Percentiles rank a stretch among this genome's conserved stretches.
These are phyloP conservation scores for Sporothrix curviconia DNA, from an alignment of 2,329 filamentous ascomycete species.

Conservation along the genomic window DNA sequence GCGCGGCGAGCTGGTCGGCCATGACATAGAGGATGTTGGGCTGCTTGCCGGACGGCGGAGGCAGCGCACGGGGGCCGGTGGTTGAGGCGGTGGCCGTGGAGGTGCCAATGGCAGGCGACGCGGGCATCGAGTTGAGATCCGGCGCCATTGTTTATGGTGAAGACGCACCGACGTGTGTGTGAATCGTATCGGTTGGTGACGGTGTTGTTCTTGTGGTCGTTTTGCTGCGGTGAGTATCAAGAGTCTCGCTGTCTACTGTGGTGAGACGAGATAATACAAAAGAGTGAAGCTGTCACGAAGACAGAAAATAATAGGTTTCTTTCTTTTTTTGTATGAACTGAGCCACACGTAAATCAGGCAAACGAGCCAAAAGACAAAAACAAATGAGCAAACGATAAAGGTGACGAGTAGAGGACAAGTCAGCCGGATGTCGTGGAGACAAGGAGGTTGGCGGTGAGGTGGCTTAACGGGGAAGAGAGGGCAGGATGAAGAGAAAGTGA, in stretches of 20 bases:
- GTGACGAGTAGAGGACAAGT: neutral
- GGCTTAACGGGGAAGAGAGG: neutral
- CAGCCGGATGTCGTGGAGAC: neutral
- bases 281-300: constrained; percentile 15
- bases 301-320: constrained; percentile 12
- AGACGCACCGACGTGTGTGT: neutral
- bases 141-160: constrained; percentile 59
- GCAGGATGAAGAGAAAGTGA: neutral
- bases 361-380: neutral
- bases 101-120: constrained; percentile 36
- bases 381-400: neutral
- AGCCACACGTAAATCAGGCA: neutral
- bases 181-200: neutral
- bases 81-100: neutral
- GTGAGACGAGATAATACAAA: constrained; percentile 8
- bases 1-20: constrained; percentile 91
- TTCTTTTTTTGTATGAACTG: constrained; percentile 13
- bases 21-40: constrained; percentile 90
- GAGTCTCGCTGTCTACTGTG: constrained; percentile 6
- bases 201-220: constrained; percentile 13
- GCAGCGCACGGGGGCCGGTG: constrained; percentile 13
- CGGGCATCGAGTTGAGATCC: constrained; percentile 65
- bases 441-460: neutral
- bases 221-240: constrained; percentile 9
- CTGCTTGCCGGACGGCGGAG: constrained; percentile 28